Evolutionary conservation across 2,329 filamentous ascomycete species (phyloP), one percentile per base, ranked within the genome.

Genomic region (Chaetomiaceae sp.): DNA sequence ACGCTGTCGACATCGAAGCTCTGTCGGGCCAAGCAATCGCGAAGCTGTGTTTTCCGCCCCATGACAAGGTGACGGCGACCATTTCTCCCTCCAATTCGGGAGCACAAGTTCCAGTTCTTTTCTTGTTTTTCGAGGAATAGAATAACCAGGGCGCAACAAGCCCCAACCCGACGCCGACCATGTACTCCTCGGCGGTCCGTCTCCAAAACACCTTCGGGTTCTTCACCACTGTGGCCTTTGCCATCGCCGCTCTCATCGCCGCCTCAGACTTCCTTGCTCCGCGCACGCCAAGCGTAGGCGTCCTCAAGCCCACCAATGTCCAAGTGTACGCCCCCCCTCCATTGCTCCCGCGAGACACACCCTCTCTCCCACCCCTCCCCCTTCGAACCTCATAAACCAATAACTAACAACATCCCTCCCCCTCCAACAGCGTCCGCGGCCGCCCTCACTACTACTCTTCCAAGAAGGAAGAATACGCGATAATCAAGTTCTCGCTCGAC

Each of bases 191-290:
- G 41, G 72, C 95, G 43, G 89, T 87, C 56, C 88, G 93, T 60
- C 70, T 86, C 60, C 93, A 99, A 71, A 92, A 89, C 73, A 85
- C 90, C 68, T 99, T 99, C 68, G 90, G 93, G 70, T 96, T 95
- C 82, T 96, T 97, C 77, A 97, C 93, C 16, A 95, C 90, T 21
- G 90, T 96, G 57, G 86, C 87, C 51, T 93, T 95, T 65, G 81
- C 81, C 51, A 79, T 96, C 48, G 91, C 83, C 46, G 81, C 79
- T 48, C 73, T 95, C 52, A 88, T 96, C 61, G 91, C 92, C 42
- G 74, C 86, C 44, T 91, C 89, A 34, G 89, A 91, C 62, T 69
- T 96, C 62, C 70, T 85, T 62, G 75, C 75, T 53, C 81, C 85
- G 4, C 85, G 89, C 58, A 78, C 78, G 6, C 89, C 89, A 0